Percentiles rank a stretch among this genome's conserved stretches.
Evolutionary conservation across 2,329 filamentous ascomycete genomes (phyloP).

Genomic region (Fusarium phyllophilum): DNA sequence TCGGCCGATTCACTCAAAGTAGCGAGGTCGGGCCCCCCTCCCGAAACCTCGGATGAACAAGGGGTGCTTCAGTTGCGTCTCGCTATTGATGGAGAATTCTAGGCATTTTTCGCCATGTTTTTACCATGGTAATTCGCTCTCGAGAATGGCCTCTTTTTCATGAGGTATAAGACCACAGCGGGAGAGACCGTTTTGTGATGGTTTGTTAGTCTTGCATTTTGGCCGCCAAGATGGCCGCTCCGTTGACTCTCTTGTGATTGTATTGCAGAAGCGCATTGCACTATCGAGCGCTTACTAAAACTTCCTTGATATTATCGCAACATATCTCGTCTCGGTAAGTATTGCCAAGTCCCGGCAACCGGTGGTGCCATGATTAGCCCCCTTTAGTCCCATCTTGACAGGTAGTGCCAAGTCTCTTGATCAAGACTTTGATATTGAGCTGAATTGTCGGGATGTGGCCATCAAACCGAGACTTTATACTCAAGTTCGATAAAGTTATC

Average conservation of each 20-base stretch:
- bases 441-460: neutral
- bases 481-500: constrained; percentile 8
- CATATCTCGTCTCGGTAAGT: constrained; percentile 3
- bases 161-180: constrained; percentile 3
- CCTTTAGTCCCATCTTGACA: constrained; percentile 8
- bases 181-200: neutral
- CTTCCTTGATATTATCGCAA: neutral
- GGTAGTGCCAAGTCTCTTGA: neutral
- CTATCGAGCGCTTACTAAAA: constrained; percentile 25
- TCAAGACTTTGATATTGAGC: neutral
- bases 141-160: neutral
- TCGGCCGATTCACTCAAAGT: constrained; percentile 24
- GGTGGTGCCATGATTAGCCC: constrained; percentile 15
- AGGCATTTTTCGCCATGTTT: neutral
- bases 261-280: neutral
- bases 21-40: constrained; percentile 15
- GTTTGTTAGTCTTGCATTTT: neutral
- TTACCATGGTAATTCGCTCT: neutral
- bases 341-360: constrained; percentile 17
- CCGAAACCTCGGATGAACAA: constrained; percentile 35
- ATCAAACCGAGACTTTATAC: neutral
- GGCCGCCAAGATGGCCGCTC: constrained; percentile 1
- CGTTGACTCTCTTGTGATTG: neutral
- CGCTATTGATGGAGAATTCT: constrained; percentile 39
- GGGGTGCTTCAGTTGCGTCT: constrained; percentile 38